These are phyloP conservation scores for Arthrobotrys megalospora DNA, from an alignment of 2,329 filamentous ascomycete genomes.

Conservation along the genomic window DNA sequence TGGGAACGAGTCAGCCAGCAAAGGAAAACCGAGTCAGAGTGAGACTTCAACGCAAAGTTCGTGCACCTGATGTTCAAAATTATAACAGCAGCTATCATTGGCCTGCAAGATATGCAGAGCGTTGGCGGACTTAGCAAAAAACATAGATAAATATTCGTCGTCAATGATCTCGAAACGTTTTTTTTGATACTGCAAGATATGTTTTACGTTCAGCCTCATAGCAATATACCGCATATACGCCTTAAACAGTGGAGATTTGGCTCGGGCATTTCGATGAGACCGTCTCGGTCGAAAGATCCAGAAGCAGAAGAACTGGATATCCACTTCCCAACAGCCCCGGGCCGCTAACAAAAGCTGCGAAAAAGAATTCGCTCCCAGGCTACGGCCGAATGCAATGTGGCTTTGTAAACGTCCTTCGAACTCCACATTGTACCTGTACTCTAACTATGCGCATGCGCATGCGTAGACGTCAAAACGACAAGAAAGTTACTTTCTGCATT, in stretches of 20 bases:
- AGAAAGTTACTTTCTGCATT: neutral
- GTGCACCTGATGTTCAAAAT: neutral
- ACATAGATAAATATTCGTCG: no score
- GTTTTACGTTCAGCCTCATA: slow-evolving; percentile 30
- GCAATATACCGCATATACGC: slow-evolving; percentile 16
- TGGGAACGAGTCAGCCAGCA: slow-evolving; percentile 23
- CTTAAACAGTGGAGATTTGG: slow-evolving; percentile 28
- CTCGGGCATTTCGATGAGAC: slow-evolving; percentile 14
- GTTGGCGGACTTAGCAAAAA: no score
- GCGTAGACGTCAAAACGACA: slow-evolving; percentile 10
- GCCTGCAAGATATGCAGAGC: neutral
- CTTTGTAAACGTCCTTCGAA: neutral
- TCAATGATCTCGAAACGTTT: neutral
- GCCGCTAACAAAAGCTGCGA: neutral
- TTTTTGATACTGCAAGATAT: neutral
- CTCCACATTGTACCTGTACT: neutral
- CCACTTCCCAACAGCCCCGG: slow-evolving; percentile 44
- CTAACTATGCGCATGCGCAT: neutral
- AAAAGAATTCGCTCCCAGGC: neutral
- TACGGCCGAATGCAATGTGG: neutral
- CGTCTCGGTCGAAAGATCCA: slow-evolving; percentile 17
- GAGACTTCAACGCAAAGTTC: slow-evolving; percentile 18
- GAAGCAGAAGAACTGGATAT: slow-evolving; percentile 8
- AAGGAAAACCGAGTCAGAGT: slow-evolving; percentile 20
- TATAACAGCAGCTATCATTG: slow-evolving; percentile 5